Percentiles rank a stretch among this genome's conserved stretches.
phyloP scores from a whole-genome alignment of 2,329 filamentous ascomycete species.

The Kalmusia sp. region DNA sequence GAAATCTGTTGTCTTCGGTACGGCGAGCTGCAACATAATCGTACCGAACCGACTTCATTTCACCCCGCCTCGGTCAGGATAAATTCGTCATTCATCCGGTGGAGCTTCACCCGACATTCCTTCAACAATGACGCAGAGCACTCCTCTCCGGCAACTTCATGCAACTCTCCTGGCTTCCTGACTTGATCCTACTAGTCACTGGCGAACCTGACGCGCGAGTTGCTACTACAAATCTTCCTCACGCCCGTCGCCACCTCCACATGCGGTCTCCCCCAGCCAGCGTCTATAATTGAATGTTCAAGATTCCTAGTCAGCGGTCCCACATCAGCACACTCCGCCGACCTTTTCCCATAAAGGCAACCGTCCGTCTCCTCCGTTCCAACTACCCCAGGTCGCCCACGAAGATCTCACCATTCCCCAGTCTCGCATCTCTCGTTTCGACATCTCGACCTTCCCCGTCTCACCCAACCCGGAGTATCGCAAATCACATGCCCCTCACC shows the following conservation, averaged over 20 bases:
- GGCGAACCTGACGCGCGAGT: not conserved
- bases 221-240: not conserved
- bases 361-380: slow-evolving; percentile 23
- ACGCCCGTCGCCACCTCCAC: slow-evolving; percentile 11
- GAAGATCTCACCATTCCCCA: slow-evolving; percentile 12
- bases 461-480: slow-evolving; percentile 4
- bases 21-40: not conserved
- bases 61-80: not conserved
- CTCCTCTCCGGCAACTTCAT: not conserved
- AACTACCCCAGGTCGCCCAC: slow-evolving; percentile 21
- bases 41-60: not conserved
- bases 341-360: slow-evolving; percentile 15
- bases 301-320: slow-evolving; percentile 12
- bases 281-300: slow-evolving; percentile 9
- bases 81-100: slow-evolving; percentile 8
- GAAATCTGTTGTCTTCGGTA: slow-evolving; percentile 3
- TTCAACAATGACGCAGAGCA: not conserved
- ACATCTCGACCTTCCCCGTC: slow-evolving; percentile 1
- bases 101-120: not conserved
- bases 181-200: not conserved
- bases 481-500: slow-evolving; percentile 11
- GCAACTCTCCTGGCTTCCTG: not conserved
- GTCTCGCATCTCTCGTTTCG: slow-evolving; percentile 1
- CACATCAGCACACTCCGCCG: slow-evolving; percentile 16
- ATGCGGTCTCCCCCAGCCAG: slow-evolving; percentile 1